Conservation (phyloP, 441 rosid genomes). For the Populus hybrid region DNA sequence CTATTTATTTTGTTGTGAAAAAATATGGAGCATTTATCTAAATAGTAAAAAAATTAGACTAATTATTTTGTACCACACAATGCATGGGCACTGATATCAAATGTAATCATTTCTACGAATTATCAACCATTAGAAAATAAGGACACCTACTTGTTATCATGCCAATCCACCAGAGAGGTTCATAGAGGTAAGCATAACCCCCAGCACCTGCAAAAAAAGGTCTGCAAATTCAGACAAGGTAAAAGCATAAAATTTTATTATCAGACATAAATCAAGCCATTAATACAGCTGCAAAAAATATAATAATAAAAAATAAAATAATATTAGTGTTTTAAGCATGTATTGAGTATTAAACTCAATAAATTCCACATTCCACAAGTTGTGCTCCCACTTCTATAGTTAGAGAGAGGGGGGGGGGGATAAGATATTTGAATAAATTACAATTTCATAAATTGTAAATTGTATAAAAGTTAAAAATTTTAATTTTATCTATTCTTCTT, state of each 20-base stretch:
- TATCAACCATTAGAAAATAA: neutral
- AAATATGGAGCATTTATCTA: neutral
- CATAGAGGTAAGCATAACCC: slow-evolving; percentile 45
- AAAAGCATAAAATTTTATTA: neutral
- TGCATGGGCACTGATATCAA: neutral
- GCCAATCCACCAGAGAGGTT: slow-evolving; percentile 57
- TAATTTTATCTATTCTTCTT: neutral
- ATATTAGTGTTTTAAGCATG: neutral
- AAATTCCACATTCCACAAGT: neutral
- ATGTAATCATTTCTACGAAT: neutral
- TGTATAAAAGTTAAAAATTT: neutral
- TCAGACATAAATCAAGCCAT: neutral
- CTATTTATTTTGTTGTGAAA: neutral
- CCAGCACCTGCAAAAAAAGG: slow-evolving; percentile 45
- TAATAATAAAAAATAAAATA: neutral
- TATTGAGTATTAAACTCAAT: neutral
- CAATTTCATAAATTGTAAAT: neutral
- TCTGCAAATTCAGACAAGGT: slow-evolving; percentile 4
- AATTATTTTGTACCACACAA: neutral
- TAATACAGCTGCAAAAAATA: neutral
- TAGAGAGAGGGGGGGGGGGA: neutral
- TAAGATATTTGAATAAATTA: neutral
- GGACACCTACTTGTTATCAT: slow-evolving; percentile 46
- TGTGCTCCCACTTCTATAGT: neutral
- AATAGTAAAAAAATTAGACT: neutral